Base-by-base conservation (phyloP, 2,329 filamentous ascomycete species). In the Aspergillus sp. region DNA sequence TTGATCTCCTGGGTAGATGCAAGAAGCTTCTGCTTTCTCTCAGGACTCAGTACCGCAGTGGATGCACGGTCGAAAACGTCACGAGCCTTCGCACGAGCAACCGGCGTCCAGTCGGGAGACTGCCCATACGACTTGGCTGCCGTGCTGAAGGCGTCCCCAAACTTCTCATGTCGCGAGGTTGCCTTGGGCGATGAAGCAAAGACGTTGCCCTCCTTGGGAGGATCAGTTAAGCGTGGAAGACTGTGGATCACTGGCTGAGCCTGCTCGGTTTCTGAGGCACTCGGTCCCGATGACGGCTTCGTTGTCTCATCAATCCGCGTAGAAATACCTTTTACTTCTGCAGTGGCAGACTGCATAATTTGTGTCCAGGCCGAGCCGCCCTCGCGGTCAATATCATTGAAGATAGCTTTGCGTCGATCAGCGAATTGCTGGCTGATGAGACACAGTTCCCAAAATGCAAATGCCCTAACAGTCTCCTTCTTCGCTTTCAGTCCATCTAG, bases 401-500 rank as follows among this genome's bases (percentile, higher is more conserved):
- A 96, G 46, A 97, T 88, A 19, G 81, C 80, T 64, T 85, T 86
- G 44, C 91, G 80, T 32, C 89, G 82, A n/a, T 81, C 76, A 10
- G 83, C 76, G 52, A 86, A 90, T 45, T 81, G 78, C 47, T 85
- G 79, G 34, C 86, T 83, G 56, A 96, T 94, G 47, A 87, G 76
- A 29, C 82, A 81, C 29, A 96, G 73, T 62, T 97, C 91, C 90
- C 90, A 95, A 66, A 94, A 85, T 10, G 91, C 90, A 64, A 94
- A 94, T 0, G 81, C 78, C 78, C 80, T 83, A 50, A 87, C 81
- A 7, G 86, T 75, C 6, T 87, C 75, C 65, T 91, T 93, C 69
- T 89, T 93, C 53, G 84, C 84, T 63, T 83, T 90, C 41, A 97
- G 67, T 0, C 91, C 91, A 47, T 83, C 88, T 42, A 97, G 66